Evolutionary conservation across 768 basidiomycete species (phyloP), one percentile per base, ranked within the genome.

Genomic region (Amanita fuliginea): DNA sequence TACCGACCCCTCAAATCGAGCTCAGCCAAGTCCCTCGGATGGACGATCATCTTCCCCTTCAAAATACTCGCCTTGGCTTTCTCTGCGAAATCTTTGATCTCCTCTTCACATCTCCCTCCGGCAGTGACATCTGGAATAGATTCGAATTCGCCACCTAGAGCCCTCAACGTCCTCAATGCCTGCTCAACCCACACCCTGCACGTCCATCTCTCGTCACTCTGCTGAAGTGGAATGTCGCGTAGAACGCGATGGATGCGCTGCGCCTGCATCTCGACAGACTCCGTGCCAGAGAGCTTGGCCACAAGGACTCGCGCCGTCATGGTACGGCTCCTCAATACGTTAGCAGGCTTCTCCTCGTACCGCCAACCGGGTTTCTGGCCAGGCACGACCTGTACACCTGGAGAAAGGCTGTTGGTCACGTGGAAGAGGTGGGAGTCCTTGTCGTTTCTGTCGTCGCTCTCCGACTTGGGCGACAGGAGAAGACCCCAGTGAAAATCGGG

Each of bases 401-500:
- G 42, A 10, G 37, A 32, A 32, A 49, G 14, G 21, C 24, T 28
- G 33, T 53, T 49, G 11, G 21, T 21, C 0, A 36, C 52, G 9
- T 53, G 47, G 36, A 53, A 53, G 21, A 43, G 34, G 28, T 53
- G 41, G 18, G 18, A 42, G 42, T 53, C 48, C 19, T 10, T 28
- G 7, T 33, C 41, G 3, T 36, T 26, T 19, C 18, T 16, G 18
- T 49, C 42, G 14, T 24, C 24, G 16, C 30, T 40, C 30, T 49
- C 48, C 18, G 30, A 39, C 37, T 49, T 49, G 21, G 52, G 52
- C 6, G 52, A 41, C 11, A 53, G 42, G 10, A 53, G 42, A 6
- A 53, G 13, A 19, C 40, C 42, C 47, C 41, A 53, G 37, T 53
- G 52, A 28, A 43, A 53, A 6, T 48, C 48, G 19, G 40, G 47